phyloP scores from a whole-genome alignment of 257 asterid species.

The Eustoma russellianum region DNA sequence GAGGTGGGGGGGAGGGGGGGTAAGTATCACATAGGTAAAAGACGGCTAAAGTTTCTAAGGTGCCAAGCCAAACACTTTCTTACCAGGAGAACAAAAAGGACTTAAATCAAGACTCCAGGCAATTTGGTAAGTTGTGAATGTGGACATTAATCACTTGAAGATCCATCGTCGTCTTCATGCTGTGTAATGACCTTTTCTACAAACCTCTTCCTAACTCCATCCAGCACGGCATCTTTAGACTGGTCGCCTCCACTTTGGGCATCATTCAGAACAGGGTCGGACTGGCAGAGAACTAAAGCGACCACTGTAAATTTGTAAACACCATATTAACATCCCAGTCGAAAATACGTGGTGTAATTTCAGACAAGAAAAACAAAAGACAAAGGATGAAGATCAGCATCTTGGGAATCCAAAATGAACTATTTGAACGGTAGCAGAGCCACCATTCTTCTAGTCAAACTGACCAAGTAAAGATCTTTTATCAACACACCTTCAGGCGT shows the following conservation, averaged over 20 bases:
- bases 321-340: neutral
- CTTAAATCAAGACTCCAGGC: no score
- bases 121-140: no score
- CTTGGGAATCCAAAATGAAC: no score
- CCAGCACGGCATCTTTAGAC: constrained; percentile 67
- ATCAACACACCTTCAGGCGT: constrained; percentile 68
- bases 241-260: constrained; percentile 60
- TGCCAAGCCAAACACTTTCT: no score
- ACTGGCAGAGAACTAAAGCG: constrained; percentile 71
- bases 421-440: neutral
- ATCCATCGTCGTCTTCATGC: constrained; percentile 75
- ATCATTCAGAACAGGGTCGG: constrained; percentile 81
- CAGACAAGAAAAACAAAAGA: no score
- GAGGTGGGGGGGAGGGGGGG: no score
- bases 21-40: no score
- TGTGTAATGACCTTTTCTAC: constrained; percentile 73
- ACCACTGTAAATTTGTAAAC: constrained; percentile 47
- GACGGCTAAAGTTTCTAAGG: no score
- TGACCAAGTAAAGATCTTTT: neutral
- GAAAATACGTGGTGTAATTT: no score
- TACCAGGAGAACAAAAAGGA: no score
- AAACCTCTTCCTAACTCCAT: constrained; percentile 71
- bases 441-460: no score
- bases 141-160: constrained; percentile 50
- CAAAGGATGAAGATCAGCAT: no score